These are phyloP conservation scores for Thermoascus crustaceus DNA, from an alignment of 2,329 filamentous ascomycete species.

Conservation along the genomic window DNA sequence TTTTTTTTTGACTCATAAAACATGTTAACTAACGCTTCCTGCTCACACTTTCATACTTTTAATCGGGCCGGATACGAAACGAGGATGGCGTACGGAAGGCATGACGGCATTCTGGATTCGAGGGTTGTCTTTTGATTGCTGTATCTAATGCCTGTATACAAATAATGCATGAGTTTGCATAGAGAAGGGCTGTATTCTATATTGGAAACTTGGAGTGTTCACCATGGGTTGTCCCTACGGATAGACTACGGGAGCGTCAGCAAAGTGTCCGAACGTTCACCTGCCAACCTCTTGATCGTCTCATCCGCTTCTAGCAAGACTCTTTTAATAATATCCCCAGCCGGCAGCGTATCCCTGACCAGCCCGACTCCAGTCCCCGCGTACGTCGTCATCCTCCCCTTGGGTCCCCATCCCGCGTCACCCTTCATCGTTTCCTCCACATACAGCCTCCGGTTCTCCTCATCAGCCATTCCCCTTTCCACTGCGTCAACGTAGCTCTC, in stretches of 20 bases:
- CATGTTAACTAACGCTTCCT: no score
- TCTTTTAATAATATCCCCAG: constrained; percentile 38
- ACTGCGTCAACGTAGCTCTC: constrained; percentile 40
- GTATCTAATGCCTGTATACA: background rate
- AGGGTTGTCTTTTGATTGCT: background rate
- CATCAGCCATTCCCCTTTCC: constrained; percentile 28
- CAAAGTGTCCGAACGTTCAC: background rate
- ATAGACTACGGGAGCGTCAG: no score
- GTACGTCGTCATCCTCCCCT: constrained; percentile 53
- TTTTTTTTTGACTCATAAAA: no score
- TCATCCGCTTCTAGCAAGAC: background rate
- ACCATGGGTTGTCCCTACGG: no score
- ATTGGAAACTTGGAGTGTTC: no score
- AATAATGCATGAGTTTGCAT: no score
- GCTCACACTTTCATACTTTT: background rate
- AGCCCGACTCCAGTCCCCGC: constrained; percentile 55
- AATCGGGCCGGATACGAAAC: background rate
- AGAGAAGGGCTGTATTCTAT: no score
- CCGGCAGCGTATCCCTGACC: constrained; percentile 43
- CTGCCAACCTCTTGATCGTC: background rate
- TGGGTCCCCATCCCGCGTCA: constrained; percentile 45
- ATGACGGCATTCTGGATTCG: background rate
- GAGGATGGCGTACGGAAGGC: constrained; percentile 1
- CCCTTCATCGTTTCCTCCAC: constrained; percentile 43
- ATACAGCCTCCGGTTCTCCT: constrained; percentile 37